Conservation (phyloP, 495 filamentous ascomycete genomes). For the Annulohypoxylon bovei region DNA sequence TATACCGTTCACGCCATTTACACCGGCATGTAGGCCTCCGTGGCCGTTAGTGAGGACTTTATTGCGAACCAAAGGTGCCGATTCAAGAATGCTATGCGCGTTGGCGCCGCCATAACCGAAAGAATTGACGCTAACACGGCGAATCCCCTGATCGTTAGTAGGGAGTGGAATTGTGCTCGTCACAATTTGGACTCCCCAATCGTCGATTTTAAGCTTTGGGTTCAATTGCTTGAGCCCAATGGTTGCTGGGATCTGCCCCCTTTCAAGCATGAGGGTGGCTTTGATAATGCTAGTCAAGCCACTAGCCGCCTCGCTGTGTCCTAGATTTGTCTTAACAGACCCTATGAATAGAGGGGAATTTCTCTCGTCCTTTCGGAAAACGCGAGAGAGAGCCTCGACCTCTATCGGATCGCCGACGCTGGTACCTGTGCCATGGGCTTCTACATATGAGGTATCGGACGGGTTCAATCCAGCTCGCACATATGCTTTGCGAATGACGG, state of each 20-base stretch:
- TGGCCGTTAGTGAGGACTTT: neutral
- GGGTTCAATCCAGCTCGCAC: constrained; percentile 46
- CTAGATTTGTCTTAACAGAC: constrained; percentile 29
- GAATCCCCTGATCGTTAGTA: neutral
- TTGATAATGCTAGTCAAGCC: constrained; percentile 59
- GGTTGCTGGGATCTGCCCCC: constrained; percentile 53
- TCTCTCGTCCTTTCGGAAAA: neutral
- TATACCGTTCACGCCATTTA: neutral
- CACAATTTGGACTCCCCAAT: constrained; percentile 34
- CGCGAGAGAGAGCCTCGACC: constrained; percentile 45
- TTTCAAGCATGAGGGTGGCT: constrained; percentile 52
- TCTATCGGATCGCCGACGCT: constrained; percentile 60
- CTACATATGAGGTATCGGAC: constrained; percentile 54
- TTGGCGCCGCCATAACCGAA: constrained; percentile 52
- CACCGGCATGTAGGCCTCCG: neutral
- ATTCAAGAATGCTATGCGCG: constrained; percentile 38
- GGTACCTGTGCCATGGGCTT: constrained; percentile 63
- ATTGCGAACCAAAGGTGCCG: neutral
- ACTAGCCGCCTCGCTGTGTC: constrained; percentile 51
- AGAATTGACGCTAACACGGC: constrained; percentile 41
- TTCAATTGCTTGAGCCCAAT: constrained; percentile 54
- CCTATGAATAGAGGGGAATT: neutral
- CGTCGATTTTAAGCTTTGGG: constrained; percentile 48
- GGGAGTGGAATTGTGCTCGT: constrained; percentile 31
- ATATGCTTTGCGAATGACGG: constrained; percentile 53